Evolutionary conservation across 2,329 filamentous ascomycete genomes (phyloP).

Genomic region (Pseudogymnoascus pannorum): DNA sequence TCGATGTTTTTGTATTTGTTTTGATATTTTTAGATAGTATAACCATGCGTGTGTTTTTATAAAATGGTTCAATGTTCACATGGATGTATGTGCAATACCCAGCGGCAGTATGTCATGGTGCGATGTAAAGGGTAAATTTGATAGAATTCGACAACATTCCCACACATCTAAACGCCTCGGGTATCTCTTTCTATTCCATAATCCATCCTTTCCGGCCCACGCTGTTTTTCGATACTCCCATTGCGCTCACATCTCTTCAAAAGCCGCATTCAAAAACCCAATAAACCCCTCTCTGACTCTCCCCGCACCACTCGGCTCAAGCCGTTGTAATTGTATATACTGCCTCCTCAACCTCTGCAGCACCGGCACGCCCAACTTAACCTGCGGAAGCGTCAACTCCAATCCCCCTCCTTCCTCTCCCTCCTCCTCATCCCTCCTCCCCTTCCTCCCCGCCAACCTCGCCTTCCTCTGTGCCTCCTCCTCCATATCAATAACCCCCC

Average conservation of each 20-base stretch:
- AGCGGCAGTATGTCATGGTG: background rate
- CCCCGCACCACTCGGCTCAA: slow-evolving; percentile 51
- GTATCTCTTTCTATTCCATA: slow-evolving; percentile 3
- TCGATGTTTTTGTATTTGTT: background rate
- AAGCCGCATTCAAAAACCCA: slow-evolving; percentile 58
- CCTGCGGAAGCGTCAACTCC: slow-evolving; percentile 57
- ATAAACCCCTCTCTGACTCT: slow-evolving; percentile 58
- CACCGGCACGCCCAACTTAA: slow-evolving; percentile 62
- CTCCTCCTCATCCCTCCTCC: slow-evolving; percentile 13
- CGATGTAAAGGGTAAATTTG: background rate
- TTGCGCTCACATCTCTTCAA: slow-evolving; percentile 34
- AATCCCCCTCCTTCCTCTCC: slow-evolving; percentile 39
- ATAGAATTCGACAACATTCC: background rate
- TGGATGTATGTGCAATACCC: background rate
- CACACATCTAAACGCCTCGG: slow-evolving; percentile 1
- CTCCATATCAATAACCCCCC: slow-evolving; percentile 43
- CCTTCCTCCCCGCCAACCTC: slow-evolving; percentile 53
- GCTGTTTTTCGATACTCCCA: background rate
- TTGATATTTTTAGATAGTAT: slow-evolving; percentile 2
- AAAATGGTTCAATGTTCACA: background rate
- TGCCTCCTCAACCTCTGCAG: slow-evolving; percentile 71
- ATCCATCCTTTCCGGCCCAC: background rate
- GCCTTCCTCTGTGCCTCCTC: slow-evolving; percentile 39
- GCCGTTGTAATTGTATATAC: slow-evolving; percentile 67
- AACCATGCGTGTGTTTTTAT: background rate